phyloP scores from a whole-genome alignment of 108 stramenopile genomes.

The Skeletonema marinoi region DNA sequence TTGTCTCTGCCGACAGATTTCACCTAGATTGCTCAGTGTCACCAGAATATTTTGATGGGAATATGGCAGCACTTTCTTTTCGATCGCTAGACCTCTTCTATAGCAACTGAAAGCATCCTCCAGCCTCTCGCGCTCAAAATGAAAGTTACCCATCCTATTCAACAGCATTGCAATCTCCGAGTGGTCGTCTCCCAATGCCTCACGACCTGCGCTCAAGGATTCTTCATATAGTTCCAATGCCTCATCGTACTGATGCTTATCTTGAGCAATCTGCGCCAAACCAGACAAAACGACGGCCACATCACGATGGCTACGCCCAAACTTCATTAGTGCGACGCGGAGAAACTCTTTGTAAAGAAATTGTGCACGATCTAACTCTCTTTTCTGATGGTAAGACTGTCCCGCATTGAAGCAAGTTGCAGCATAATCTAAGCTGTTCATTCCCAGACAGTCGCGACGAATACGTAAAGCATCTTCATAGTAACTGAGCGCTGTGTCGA shows the following conservation, averaged over 20 bases:
- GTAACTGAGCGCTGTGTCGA: constrained; percentile 52
- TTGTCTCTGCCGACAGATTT: constrained; percentile 55
- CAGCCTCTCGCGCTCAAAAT: constrained; percentile 58
- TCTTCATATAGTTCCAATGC: constrained; percentile 59
- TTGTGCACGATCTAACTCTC: constrained; percentile 45
- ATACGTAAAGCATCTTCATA: constrained; percentile 63
- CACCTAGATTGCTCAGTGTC: constrained; percentile 64
- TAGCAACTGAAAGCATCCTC: constrained; percentile 62
- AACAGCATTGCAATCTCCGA: constrained; percentile 68
- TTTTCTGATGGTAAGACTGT: constrained; percentile 62
- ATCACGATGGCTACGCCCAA: constrained; percentile 59
- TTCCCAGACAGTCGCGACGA: constrained; percentile 55
- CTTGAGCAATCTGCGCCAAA: constrained; percentile 72
- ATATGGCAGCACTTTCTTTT: constrained; percentile 47
- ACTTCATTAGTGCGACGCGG: constrained; percentile 53
- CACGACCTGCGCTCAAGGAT: constrained; percentile 50
- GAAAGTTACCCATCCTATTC: constrained; percentile 69
- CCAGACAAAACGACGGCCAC: constrained; percentile 68
- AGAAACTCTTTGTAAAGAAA: constrained; percentile 65
- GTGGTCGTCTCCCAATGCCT: constrained; percentile 62
- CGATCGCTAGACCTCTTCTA: constrained; percentile 56
- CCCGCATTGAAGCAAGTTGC: constrained; percentile 75
- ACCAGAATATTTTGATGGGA: constrained; percentile 69
- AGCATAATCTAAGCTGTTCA: constrained; percentile 62
- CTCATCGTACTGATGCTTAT: constrained; percentile 55